These are phyloP conservation scores for Candida ficus DNA, from an alignment of 805 yeast genomes.

Conservation along the genomic window DNA sequence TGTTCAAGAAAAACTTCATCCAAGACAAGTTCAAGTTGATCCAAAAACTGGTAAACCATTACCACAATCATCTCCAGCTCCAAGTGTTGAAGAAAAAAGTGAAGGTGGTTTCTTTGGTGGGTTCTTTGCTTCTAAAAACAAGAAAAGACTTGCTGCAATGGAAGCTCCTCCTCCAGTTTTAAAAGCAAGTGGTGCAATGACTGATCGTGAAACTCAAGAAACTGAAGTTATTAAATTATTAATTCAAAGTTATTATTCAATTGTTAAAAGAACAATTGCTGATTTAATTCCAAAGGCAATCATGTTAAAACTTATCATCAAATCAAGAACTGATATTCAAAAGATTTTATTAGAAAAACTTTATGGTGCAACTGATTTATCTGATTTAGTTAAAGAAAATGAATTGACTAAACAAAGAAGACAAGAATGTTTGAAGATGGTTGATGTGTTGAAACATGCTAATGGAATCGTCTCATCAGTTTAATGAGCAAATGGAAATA, in stretches of 20 bases:
- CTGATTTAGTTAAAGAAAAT: constrained; percentile 81
- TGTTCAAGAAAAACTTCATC: constrained; percentile 77
- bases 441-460: constrained; percentile 84
- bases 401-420: constrained; percentile 91
- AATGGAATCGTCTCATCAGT: constrained; percentile 70
- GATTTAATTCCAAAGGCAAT: constrained; percentile 94
- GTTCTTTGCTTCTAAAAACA: constrained; percentile 86
- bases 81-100: constrained; percentile 35
- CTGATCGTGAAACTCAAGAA: constrained; percentile 94
- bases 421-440: constrained; percentile 93
- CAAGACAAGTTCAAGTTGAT: constrained; percentile 71
- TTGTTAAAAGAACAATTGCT: constrained; percentile 89
- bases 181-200: constrained; percentile 84
- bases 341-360: constrained; percentile 82
- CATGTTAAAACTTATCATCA: constrained; percentile 84
- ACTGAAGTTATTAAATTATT: constrained; percentile 94
- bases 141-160: constrained; percentile 90
- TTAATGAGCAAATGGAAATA: too few relatives aligned
- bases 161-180: constrained; percentile 96
- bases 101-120: constrained; percentile 90
- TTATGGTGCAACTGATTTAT: constrained; percentile 70
- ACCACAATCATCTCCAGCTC: constrained; percentile 28
- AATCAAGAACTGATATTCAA: constrained; percentile 84
- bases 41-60: constrained; percentile 87
- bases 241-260: constrained; percentile 84